Evolutionary conservation across 2,329 filamentous ascomycete species (phyloP).

Genomic region (Amylocarpus encephaloides): DNA sequence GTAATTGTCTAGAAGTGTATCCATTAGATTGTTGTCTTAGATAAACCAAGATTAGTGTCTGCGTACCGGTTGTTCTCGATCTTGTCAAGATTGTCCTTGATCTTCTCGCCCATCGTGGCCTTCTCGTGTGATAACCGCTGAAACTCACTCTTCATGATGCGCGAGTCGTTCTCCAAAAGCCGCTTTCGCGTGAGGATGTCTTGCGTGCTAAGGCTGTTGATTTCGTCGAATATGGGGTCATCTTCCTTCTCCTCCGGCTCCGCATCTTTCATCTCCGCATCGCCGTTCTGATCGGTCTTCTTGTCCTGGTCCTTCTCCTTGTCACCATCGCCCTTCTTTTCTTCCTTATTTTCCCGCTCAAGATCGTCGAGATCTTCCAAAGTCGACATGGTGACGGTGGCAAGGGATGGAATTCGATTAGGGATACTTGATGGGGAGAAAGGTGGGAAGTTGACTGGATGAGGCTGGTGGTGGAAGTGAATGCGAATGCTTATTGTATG

Average conservation of each 20-base stretch:
- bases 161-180: conserved; percentile 91
- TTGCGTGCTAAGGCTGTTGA: conserved; percentile 85
- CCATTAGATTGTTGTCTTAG: conserved; percentile 4
- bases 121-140: conserved; percentile 94
- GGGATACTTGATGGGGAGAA: neutral
- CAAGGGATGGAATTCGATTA: neutral
- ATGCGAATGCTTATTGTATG: neutral
- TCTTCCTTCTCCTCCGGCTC: conserved; percentile 64
- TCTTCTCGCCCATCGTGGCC: conserved; percentile 93
- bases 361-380: conserved; percentile 72
- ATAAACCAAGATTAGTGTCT: neutral
- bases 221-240: conserved; percentile 85
- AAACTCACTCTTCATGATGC: conserved; percentile 97
- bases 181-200: conserved; percentile 89
- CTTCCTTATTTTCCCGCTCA: conserved; percentile 59
- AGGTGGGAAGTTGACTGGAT: neutral
- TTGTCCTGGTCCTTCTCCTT: conserved; percentile 45
- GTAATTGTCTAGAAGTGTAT: conserved; percentile 66
- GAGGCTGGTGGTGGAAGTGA: conserved; percentile 12
- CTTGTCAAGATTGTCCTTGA: conserved; percentile 98
- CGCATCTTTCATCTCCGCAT: conserved; percentile 88
- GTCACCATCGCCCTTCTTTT: conserved; percentile 50
- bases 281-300: conserved; percentile 55
- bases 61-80: conserved; percentile 94
- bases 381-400: conserved; percentile 54